Percentiles rank a stretch among this genome's conserved stretches.
Evolutionary conservation across 768 basidiomycete genomes (phyloP).

Genomic region (Leccinum ochraceum): DNA sequence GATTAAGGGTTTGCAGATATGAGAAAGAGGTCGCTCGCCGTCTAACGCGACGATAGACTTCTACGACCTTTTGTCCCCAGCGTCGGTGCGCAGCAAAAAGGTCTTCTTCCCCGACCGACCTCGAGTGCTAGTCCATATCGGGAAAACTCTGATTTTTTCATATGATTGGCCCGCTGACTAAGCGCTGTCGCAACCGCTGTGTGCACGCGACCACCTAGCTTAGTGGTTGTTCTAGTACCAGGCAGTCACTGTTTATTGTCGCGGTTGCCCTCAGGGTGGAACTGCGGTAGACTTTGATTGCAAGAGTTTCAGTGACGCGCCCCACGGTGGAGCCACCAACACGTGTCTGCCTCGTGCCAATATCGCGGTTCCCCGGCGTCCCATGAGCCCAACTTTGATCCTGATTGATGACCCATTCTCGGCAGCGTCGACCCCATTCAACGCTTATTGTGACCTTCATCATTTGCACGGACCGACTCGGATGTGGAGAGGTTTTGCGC

Average conservation of each 20-base stretch:
- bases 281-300: neutral
- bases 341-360: constrained; percentile 21
- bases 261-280: neutral
- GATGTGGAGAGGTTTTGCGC: constrained; percentile 2
- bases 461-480: constrained; percentile 19
- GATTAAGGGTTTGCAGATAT: neutral
- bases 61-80: constrained; percentile 3
- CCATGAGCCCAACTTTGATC: constrained; percentile 11
- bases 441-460: neutral
- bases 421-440: constrained; percentile 9
- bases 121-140: constrained; percentile 15
- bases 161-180: constrained; percentile 36
- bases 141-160: constrained; percentile 18
- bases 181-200: constrained; percentile 4
- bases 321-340: neutral
- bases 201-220: constrained; percentile 20
- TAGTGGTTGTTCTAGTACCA: neutral
- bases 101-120: neutral
- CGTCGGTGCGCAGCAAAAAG: constrained; percentile 17
- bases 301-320: neutral
- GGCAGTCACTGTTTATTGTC: neutral
- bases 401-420: constrained; percentile 18
- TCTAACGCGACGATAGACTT: neutral
- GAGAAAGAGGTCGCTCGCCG: constrained; percentile 1
- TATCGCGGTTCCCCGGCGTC: constrained; percentile 19